These are phyloP conservation scores for Cordyceps farinosa DNA, from an alignment of 2,329 filamentous ascomycete genomes.

Conservation along the genomic window DNA sequence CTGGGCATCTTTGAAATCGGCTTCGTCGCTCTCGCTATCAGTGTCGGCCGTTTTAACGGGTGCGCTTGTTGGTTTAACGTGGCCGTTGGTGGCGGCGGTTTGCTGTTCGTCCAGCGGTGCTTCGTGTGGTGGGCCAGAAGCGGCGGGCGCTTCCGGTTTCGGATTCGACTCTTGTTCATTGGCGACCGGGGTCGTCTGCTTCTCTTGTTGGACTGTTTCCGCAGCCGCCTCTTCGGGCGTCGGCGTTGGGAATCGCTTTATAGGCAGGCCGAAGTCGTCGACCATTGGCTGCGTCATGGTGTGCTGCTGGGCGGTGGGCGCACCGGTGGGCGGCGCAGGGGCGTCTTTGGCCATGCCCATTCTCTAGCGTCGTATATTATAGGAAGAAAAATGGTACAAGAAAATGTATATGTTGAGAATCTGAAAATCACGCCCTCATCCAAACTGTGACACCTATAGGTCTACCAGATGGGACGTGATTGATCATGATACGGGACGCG, in stretches of 20 bases:
- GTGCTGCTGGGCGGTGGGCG: constrained; percentile 4
- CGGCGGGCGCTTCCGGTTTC: background rate
- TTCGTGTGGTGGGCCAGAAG: constrained; percentile 13
- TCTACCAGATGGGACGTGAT: constrained; percentile 17
- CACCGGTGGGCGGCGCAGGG: constrained; percentile 31
- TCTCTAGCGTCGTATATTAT: constrained; percentile 22
- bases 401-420: background rate
- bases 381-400: constrained; percentile 11
- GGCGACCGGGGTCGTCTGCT: constrained; percentile 10
- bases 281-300: constrained; percentile 35
- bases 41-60: constrained; percentile 20
- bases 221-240: constrained; percentile 7
- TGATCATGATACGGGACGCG: constrained; percentile 11
- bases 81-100: background rate
- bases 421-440: constrained; percentile 26
- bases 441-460: constrained; percentile 20
- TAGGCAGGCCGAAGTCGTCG: constrained; percentile 70
- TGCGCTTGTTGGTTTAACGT: background rate
- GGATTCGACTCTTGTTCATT: constrained; percentile 10
- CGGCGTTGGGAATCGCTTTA: constrained; percentile 41
- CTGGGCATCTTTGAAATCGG: constrained; percentile 36
- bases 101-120: constrained; percentile 23
- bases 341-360: constrained; percentile 26
- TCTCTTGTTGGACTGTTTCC: background rate
- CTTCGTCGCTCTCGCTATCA: constrained; percentile 35